These are phyloP conservation scores for Mimosa pudica DNA, from an alignment of 306 rosid species.

Conservation along the genomic window DNA sequence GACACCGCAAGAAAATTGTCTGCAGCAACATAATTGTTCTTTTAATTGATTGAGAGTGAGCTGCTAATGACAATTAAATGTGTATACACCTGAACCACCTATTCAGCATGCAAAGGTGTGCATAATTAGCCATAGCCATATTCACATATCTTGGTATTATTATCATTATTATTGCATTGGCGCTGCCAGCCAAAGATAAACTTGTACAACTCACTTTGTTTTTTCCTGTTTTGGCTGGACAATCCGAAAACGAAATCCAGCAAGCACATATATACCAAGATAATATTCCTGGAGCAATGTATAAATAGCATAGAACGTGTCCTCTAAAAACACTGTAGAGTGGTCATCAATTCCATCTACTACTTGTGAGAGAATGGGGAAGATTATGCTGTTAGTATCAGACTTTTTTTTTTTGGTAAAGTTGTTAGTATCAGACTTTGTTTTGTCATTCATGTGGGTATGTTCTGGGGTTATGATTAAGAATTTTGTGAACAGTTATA, in stretches of 20 bases:
- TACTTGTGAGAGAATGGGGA: slow-evolving; percentile 39
- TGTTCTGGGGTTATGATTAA: slow-evolving; percentile 68
- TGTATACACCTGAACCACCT: slow-evolving; percentile 91
- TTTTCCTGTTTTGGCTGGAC: no score
- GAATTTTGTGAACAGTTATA: slow-evolving; percentile 38
- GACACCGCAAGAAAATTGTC: slow-evolving; percentile 98
- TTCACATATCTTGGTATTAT: no score
- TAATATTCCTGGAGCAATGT: background rate
- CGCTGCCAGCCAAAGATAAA: background rate
- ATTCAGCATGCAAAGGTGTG: slow-evolving; percentile 89
- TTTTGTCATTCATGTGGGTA: slow-evolving; percentile 82
- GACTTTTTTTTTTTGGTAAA: slow-evolving; percentile 72
- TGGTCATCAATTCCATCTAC: background rate
- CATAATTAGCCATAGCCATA: slow-evolving; percentile 93
- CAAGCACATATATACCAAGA: background rate
- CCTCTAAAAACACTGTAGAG: background rate
- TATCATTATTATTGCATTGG: no score
- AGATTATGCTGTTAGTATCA: slow-evolving; percentile 42
- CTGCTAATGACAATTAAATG: no score
- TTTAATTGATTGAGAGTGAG: background rate
- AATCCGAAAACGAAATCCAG: background rate
- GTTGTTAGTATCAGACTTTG: slow-evolving; percentile 63
- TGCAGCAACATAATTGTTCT: slow-evolving; percentile 42
- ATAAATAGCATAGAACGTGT: background rate
- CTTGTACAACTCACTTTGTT: background rate